A percentile compares a stretch with the other conserved stretches of the same genome.
Conservation (phyloP, 352 stramenopile genomes). For the Globisporangium orthogonon region DNA sequence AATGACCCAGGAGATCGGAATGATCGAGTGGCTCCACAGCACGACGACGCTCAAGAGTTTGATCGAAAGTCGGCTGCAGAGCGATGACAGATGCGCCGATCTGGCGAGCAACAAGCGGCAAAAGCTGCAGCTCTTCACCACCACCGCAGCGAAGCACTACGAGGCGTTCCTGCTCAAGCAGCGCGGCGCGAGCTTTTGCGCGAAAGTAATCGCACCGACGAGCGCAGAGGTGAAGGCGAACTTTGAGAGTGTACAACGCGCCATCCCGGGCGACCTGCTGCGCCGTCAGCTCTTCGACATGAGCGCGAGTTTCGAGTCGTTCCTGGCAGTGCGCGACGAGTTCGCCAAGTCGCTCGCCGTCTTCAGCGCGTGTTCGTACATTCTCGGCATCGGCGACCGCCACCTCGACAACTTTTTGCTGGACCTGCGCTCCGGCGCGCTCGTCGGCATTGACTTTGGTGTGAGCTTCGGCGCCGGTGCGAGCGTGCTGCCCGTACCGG, state of each 20-base stretch:
- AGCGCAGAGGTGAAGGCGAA: slow-evolving; percentile 41
- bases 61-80: slow-evolving; percentile 64
- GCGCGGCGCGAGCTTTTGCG: slow-evolving; percentile 53
- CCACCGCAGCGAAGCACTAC: slow-evolving; percentile 62
- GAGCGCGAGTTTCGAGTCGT: slow-evolving; percentile 69
- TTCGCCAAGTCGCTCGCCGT: slow-evolving; percentile 80
- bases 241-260: slow-evolving; percentile 48
- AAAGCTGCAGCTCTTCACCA: slow-evolving; percentile 74
- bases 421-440: slow-evolving; percentile 51
- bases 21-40: slow-evolving; percentile 78
- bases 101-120: slow-evolving; percentile 62
- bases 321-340: slow-evolving; percentile 77
- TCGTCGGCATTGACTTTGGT: slow-evolving; percentile 91
- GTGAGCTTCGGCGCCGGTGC: slow-evolving; percentile 87
- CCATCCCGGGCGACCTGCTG: slow-evolving; percentile 74
- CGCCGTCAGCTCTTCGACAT: slow-evolving; percentile 67
- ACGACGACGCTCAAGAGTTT: slow-evolving; percentile 77
- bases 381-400: slow-evolving; percentile 88
- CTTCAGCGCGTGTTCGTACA: slow-evolving; percentile 84
- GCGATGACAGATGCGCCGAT: slow-evolving; percentile 49
- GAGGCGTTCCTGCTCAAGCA: slow-evolving; percentile 74
- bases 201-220: slow-evolving; percentile 53
- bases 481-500: slow-evolving; percentile 78
- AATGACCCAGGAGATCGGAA: slow-evolving; percentile 80
- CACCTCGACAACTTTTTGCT: slow-evolving; percentile 91